Evolutionary conservation across 1,284 basidiomycete species (phyloP).

Genomic region (Malassezia pachydermatis): DNA sequence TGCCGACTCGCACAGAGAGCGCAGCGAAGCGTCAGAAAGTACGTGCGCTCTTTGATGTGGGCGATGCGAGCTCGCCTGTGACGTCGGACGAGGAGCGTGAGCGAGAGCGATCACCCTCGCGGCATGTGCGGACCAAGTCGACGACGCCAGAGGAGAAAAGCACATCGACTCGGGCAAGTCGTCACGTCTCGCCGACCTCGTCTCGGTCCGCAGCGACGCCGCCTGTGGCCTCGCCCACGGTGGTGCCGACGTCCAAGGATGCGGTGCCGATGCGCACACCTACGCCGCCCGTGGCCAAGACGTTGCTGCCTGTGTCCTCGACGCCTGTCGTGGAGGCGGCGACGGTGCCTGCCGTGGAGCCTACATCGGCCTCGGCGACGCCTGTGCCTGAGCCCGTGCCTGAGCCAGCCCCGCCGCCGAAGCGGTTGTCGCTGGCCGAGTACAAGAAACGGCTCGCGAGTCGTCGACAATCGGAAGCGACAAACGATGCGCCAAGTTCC

Average conservation of each 20-base stretch:
- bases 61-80: constrained; percentile 24
- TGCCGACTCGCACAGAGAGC: neutral
- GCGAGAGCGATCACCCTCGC: neutral
- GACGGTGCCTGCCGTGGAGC: neutral
- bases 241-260: neutral
- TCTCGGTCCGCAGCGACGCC: neutral
- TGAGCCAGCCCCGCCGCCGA: constrained; percentile 23
- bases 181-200: too few relatives aligned
- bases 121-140: neutral
- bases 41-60: constrained; percentile 18
- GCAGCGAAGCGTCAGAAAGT: constrained; percentile 22
- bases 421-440: constrained; percentile 41
- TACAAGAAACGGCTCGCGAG: constrained; percentile 44
- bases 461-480: constrained; percentile 24
- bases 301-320: neutral
- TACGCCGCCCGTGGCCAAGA: neutral
- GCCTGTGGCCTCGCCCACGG: too few relatives aligned
- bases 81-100: constrained; percentile 14
- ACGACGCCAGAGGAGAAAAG: too few relatives aligned
- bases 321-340: neutral
- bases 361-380: neutral
- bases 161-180: too few relatives aligned
- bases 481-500: neutral
- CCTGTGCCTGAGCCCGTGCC: neutral
- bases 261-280: neutral